Evolutionary conservation across 306 rosid species (phyloP), one percentile per base, ranked within the genome.

Genomic region (Hippophae tibetana): DNA sequence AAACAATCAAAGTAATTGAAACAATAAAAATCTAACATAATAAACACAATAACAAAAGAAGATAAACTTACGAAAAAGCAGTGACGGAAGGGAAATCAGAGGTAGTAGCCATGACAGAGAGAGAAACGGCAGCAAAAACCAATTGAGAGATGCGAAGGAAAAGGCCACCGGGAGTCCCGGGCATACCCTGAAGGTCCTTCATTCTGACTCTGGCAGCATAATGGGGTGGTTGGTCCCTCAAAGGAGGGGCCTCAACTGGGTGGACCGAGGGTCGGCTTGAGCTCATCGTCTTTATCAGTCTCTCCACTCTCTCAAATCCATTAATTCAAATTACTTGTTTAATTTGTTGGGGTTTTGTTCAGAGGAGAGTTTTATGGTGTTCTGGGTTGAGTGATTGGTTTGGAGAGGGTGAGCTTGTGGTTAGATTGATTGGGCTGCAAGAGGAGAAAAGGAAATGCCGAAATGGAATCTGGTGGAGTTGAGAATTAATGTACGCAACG

Each of bases 161-260:
- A 42, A 77, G 63, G 3, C 82, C 62, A 6, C 82, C 78, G 2
- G 41, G 31, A 23, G 82, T 77, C 7, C 82, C 82, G 8, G 75
- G 82, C 82, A 72, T 77, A 26, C 78, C 82, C 45, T 77, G 82
- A 23, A 72, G 64, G 52, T 77, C 82, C 55, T 77, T 77, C 75
- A 68, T 77, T 49, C 78, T 52, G 25, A 56, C 71, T 54, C 77
- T 56, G 56, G 64, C 63, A 48, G 52, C 66, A 18, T 65, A 48
- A 43, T 49, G 73, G 4, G 57, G 68, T 46, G 69, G 73, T 18
- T 45, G 58, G 54, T 68, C 61, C 10, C 63, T 68, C 27, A 50
- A 31, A 0, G 78, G 78, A 5, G 78, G 78, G 61, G 72, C 78
- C 69, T 68, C 82, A 65, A 72, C 75, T 31, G 38, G 78, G 62